phyloP scores from a whole-genome alignment of 495 filamentous ascomycete species.

The Letharia columbiana region DNA sequence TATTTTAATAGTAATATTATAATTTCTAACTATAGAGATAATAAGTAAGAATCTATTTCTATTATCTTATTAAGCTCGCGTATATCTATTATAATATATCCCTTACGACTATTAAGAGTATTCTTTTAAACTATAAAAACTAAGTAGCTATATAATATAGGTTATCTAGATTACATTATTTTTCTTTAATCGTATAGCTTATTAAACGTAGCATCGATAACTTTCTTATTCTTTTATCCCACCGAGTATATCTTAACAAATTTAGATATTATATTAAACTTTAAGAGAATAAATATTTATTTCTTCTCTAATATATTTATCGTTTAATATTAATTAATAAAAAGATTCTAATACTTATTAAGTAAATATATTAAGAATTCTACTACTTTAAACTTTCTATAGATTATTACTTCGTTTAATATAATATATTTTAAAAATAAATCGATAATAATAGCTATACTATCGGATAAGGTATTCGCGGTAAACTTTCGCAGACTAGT shows the following conservation, averaged over 20 bases:
- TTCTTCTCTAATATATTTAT: too few species aligned
- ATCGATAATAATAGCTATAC: background rate
- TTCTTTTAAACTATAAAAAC: slow-evolving; percentile 21
- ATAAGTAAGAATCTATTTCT: background rate
- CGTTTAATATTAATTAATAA: too few species aligned
- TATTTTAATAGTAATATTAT: background rate
- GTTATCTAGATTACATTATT: slow-evolving; percentile 5
- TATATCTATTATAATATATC: slow-evolving; percentile 9
- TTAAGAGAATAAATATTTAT: slow-evolving; percentile 8
- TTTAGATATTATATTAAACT: background rate
- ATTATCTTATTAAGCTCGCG: slow-evolving; percentile 13
- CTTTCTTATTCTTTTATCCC: slow-evolving; percentile 7
- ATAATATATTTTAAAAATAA: background rate
- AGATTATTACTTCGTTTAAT: background rate
- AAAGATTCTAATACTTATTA: too few species aligned
- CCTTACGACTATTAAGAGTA: slow-evolving; percentile 1
- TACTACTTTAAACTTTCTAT: background rate
- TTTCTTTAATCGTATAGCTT: slow-evolving; percentile 18
- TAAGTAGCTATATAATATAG: slow-evolving; percentile 8
- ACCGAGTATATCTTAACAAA: background rate
- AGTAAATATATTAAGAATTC: too few species aligned
- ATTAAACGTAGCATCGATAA: slow-evolving; percentile 19
- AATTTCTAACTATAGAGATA: slow-evolving; percentile 10
- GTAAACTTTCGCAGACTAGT: background rate
- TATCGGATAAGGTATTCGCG: too few species aligned